These are phyloP conservation scores for Boletus albobrunnescens DNA, from an alignment of 1,284 basidiomycete genomes.

Conservation along the genomic window DNA sequence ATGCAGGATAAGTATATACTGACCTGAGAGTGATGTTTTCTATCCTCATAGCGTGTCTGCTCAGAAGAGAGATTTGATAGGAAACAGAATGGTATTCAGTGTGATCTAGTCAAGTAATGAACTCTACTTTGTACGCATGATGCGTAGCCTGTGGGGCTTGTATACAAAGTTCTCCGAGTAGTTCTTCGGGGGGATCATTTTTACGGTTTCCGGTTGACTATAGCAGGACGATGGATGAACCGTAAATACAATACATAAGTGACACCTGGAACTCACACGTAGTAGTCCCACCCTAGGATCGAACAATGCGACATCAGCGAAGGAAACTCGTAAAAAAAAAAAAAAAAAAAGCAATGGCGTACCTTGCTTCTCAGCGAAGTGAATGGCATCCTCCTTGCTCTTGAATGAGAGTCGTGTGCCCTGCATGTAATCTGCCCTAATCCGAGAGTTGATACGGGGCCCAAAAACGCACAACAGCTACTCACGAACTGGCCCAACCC, in stretches of 20 bases:
- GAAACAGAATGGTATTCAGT: constrained; percentile 3
- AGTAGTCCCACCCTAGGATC: constrained; percentile 69
- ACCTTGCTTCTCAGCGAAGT: constrained; percentile 94
- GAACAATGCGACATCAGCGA: constrained; percentile 1
- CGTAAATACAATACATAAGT: constrained; percentile 1
- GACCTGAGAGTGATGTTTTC: not conserved
- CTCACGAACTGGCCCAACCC: constrained; percentile 92
- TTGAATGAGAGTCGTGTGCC: constrained; percentile 85
- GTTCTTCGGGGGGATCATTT: constrained; percentile 85
- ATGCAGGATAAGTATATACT: not conserved
- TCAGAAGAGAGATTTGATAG: not conserved
- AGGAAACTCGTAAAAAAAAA: not conserved
- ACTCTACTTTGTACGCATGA: constrained; percentile 88
- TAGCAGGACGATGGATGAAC: not conserved
- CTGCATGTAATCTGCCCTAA: constrained; percentile 96
- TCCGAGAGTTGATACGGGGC: not conserved
- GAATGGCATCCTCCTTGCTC: constrained; percentile 88
- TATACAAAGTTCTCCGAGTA: constrained; percentile 92
- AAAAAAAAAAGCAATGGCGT: constrained; percentile 13
- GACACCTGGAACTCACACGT: constrained; percentile 48
- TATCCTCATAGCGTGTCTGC: not conserved
- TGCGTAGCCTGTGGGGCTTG: constrained; percentile 77
- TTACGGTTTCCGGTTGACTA: constrained; percentile 67
- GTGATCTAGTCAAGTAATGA: constrained; percentile 6
- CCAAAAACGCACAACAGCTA: constrained; percentile 14